Evolutionary conservation across 2,329 filamentous ascomycete species (phyloP), one percentile per base, ranked within the genome.

Genomic region (Sarocladium oryzae): DNA sequence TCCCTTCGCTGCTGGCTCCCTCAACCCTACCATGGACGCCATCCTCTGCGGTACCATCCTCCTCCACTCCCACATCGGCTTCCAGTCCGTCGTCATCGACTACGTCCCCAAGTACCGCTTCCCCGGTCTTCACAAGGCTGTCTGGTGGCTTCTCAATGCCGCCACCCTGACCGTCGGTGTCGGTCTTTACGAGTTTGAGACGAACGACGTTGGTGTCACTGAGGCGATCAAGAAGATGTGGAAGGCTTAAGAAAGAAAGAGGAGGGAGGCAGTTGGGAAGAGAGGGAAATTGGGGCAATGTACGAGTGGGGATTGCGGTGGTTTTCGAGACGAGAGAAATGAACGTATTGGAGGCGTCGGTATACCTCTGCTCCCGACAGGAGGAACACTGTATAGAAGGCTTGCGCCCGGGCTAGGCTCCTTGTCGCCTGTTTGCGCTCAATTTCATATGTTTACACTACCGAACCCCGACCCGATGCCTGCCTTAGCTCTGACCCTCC

Each of bases 141-240:
- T 84, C 66, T 81, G 79, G 69, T 97, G 90, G 90, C 74, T 77
- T 33, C 81, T 97, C 56, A 90, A 91, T 63, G 72, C 77, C 41
- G 84, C 81, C 54, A 96, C 95, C 10, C 76, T 92, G 53, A 74
- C 89, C 50, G 88, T 91, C 56, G 90, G 88, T 49, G 78, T 96
- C 58, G 91, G 91, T 53, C 78, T 97, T 63, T 99, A 99, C 73
- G 92, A 97, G 71, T 97, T 97, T 63, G 93, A 99, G 84, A 99
- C 93, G 28, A 97, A 96, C 66, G 93, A 99, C 60, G 89, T 99
- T 50, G 93, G 93, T 58, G 69, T 99, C 54, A 96, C 90, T 8
- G 92, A 95, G 78, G 86, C 85, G 28, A 78, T 96, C 58, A 89
- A 87, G 79, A 82, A 87, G 66, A 75, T 97, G 56, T 99, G 93